These are phyloP conservation scores for Sordariomycetes sp. DNA, from an alignment of 2,329 filamentous ascomycete genomes.

Conservation along the genomic window DNA sequence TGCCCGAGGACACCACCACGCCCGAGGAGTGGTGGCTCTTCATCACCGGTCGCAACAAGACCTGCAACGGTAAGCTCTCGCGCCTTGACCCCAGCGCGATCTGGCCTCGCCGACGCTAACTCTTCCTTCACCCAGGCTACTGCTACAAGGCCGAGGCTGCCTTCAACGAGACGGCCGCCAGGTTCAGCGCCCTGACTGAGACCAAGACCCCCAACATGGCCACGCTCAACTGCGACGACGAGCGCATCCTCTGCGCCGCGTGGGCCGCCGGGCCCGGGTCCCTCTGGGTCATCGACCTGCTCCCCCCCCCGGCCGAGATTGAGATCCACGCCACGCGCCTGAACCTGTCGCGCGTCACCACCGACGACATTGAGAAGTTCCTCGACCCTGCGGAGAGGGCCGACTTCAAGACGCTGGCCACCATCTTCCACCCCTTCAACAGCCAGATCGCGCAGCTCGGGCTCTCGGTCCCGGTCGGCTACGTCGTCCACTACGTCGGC, in stretches of 20 bases:
- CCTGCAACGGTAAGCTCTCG: constrained; percentile 51
- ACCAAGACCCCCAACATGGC: constrained; percentile 57
- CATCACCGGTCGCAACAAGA: constrained; percentile 66
- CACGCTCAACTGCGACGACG: constrained; percentile 61
- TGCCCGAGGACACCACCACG: constrained; percentile 45
- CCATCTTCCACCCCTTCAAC: constrained; percentile 68
- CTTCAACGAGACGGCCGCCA: constrained; percentile 53
- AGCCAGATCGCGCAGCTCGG: constrained; percentile 53
- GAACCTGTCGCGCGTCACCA: constrained; percentile 59
- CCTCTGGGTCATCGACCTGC: constrained; percentile 58
- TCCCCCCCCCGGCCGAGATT: constrained; percentile 52
- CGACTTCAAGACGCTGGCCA: constrained; percentile 38
- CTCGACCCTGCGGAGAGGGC: constrained; percentile 44
- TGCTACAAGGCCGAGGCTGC: constrained; percentile 55
- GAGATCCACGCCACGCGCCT: constrained; percentile 55
- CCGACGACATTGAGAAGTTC: constrained; percentile 43
- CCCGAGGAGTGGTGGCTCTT: constrained; percentile 71
- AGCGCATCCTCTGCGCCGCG: constrained; percentile 64
- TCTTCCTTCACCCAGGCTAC: constrained; percentile 34
- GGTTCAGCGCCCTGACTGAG: constrained; percentile 45
- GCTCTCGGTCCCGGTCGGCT: constrained; percentile 54
- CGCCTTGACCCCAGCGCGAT: not conserved
- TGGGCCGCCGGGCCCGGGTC: constrained; percentile 57
- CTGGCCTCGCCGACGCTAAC: not conserved
- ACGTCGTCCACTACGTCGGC: constrained; percentile 56